phyloP scores from a whole-genome alignment of 1,284 basidiomycete genomes.

The Athelia psychrophila region DNA sequence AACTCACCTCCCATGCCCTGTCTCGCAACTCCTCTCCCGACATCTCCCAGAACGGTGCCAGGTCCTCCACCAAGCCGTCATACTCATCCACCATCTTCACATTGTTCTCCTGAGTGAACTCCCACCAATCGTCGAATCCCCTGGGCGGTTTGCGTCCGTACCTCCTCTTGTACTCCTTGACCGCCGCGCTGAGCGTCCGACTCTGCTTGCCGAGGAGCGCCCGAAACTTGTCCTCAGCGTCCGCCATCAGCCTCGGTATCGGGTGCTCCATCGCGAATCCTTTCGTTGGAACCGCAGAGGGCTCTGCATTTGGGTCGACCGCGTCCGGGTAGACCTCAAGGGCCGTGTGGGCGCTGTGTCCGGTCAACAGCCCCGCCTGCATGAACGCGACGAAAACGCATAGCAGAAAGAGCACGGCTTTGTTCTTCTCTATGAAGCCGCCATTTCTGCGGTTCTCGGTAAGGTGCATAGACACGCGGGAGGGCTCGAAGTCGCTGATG shows the following conservation, averaged over 20 bases:
- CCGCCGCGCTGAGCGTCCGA: constrained; percentile 69
- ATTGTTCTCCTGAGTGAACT: constrained; percentile 70
- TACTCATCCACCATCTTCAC: constrained; percentile 91
- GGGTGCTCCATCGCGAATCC: constrained; percentile 53
- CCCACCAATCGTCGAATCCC: constrained; percentile 90
- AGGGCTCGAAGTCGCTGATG: background rate
- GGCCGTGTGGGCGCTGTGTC: constrained; percentile 22
- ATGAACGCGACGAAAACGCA: constrained; percentile 52
- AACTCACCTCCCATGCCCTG: constrained; percentile 64
- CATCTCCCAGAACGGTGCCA: constrained; percentile 79
- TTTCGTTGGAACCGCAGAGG: constrained; percentile 4
- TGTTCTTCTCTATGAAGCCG: constrained; percentile 21
- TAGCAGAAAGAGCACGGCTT: constrained; percentile 41
- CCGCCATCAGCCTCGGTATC: constrained; percentile 78
- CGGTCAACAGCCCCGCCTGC: constrained; percentile 51
- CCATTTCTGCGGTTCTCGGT: constrained; percentile 29
- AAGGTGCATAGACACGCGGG: constrained; percentile 11
- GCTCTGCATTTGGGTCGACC: background rate
- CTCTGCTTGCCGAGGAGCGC: constrained; percentile 73
- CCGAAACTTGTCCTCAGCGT: constrained; percentile 69
- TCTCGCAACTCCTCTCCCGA: constrained; percentile 70
- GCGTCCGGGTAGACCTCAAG: background rate
- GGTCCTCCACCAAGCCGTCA: constrained; percentile 76
- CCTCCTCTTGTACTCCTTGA: constrained; percentile 74
- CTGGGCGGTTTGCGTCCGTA: constrained; percentile 81